Conservation (phyloP, 2,329 filamentous ascomycete genomes). For the Cladophialophora chaetospira region DNA sequence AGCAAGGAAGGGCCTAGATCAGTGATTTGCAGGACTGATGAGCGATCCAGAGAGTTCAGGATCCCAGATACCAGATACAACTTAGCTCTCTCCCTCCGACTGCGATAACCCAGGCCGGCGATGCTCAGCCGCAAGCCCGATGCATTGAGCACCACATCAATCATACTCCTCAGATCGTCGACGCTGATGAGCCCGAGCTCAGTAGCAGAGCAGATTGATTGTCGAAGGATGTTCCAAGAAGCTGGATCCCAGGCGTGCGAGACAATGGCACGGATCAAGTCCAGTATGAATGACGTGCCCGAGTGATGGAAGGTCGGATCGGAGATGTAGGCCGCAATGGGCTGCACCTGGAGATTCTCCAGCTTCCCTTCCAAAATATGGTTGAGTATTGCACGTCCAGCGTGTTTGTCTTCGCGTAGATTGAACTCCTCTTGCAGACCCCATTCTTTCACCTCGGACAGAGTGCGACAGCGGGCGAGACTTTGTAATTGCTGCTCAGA, state of each 20-base stretch:
- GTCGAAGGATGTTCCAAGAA: slow-evolving; percentile 15
- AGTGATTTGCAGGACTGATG: slow-evolving; percentile 13
- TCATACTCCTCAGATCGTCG: slow-evolving; percentile 15
- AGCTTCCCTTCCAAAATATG: slow-evolving; percentile 17
- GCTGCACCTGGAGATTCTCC: slow-evolving; percentile 6
- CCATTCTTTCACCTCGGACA: slow-evolving; percentile 17
- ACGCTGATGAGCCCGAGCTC: slow-evolving; percentile 27
- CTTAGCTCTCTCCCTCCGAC: neutral
- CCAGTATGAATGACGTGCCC: slow-evolving; percentile 23
- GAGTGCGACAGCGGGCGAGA: slow-evolving; percentile 13
- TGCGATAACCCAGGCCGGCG: neutral
- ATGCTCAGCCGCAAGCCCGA: neutral
- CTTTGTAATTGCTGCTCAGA: neutral
- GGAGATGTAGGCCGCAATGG: slow-evolving; percentile 26
- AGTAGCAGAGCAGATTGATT: slow-evolving; percentile 21
- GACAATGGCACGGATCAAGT: slow-evolving; percentile 11
- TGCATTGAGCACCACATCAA: neutral
- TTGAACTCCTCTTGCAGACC: slow-evolving; percentile 7
- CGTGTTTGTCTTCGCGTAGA: slow-evolving; percentile 5
- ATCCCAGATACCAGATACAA: slow-evolving; percentile 8
- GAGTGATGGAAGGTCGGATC: slow-evolving; percentile 30
- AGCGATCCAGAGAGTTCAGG: slow-evolving; percentile 15
- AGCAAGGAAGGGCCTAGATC: slow-evolving; percentile 18
- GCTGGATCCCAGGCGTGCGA: slow-evolving; percentile 8
- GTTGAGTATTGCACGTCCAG: slow-evolving; percentile 15